phyloP scores from a whole-genome alignment of 495 filamentous ascomycete species.

The Podospora pseudopauciseta region DNA sequence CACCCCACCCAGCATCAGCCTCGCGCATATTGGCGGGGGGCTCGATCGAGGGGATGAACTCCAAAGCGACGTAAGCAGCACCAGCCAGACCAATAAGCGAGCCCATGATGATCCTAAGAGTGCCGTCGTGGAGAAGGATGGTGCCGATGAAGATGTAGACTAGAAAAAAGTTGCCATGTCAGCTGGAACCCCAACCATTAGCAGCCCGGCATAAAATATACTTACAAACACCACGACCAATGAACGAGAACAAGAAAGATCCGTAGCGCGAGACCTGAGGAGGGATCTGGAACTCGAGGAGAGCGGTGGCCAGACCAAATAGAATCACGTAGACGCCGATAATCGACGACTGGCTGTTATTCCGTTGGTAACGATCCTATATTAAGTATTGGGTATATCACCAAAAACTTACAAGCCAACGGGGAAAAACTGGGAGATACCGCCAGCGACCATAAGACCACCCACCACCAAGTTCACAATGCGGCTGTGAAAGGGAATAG shows the following conservation, averaged over 20 bases:
- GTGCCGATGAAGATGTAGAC: constrained; percentile 96
- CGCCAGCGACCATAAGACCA: constrained; percentile 83
- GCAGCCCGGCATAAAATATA: neutral
- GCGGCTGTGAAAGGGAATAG: constrained; percentile 55
- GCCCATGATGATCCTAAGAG: constrained; percentile 60
- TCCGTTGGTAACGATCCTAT: neutral
- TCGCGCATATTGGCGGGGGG: constrained; percentile 98
- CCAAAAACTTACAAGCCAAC: constrained; percentile 47
- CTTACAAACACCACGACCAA: constrained; percentile 93
- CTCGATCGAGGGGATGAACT: constrained; percentile 95
- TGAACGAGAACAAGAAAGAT: constrained; percentile 94
- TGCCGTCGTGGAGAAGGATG: constrained; percentile 64
- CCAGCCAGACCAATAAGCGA: constrained; percentile 72
- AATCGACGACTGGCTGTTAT: constrained; percentile 60
- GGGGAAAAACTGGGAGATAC: constrained; percentile 82
- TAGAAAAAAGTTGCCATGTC: constrained; percentile 31
- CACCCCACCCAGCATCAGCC: constrained; percentile 81
- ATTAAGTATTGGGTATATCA: neutral
- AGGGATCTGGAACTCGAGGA: constrained; percentile 92
- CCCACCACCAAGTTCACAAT: constrained; percentile 89
- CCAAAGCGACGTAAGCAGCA: constrained; percentile 73
- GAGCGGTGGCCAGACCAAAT: constrained; percentile 71
- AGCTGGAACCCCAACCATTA: neutral
- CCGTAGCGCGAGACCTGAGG: constrained; percentile 90
- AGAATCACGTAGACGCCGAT: constrained; percentile 81